Base-by-base conservation (phyloP, 345 rosid species). In the Gynandropsis gynandra region DNA sequence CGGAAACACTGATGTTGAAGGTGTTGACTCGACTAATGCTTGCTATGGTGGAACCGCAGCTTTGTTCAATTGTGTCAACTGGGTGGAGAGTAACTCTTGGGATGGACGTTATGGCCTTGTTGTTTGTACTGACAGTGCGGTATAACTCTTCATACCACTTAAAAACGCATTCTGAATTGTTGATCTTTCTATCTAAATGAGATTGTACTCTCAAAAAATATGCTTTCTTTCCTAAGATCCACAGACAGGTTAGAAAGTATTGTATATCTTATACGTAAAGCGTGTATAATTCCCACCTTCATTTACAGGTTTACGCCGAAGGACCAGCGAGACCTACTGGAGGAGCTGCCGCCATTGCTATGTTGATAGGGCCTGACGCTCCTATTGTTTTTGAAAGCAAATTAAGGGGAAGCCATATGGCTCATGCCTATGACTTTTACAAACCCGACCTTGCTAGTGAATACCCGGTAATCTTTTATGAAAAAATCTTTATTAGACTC, bases 31-130 rank as follows among this genome's bases (percentile, higher is more conserved):
- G 1, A 74, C 82, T 12, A 93, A 93, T 72, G 99, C 99, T 61
- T 93, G 99, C 70, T 93, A 93, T 44, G 99, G 99, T 12, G 99
- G 99, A 57, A 93, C 99, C 39, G 99, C 99, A 0, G 99, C 99
- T 60, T 75, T 93, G 61, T 70, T 93, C 51, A 93, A 93, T 55
- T 93, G 95, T 72, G 95, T 93, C 63, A 93, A 93, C 54, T 93
- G 99, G 99, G 96, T 88, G 66, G 99, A 93, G 74, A 89, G 99
- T 72, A 64, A 69, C 63, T 93, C 99, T 9, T 93, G 99, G 99
- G 99, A 93, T 54, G 96, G 99, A 58, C 90, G 99, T 57, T 93
- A 85, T 70, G 97, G 97, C 38, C 85, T 93, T 42, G 96, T 83
- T 60, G 87, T 93, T 44, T 78, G 95, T 66, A 93, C 99, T 15